Evolutionary conservation across 768 basidiomycete species (phyloP), one percentile per base, ranked within the genome.

Genomic region (Fomitopsis serialis): DNA sequence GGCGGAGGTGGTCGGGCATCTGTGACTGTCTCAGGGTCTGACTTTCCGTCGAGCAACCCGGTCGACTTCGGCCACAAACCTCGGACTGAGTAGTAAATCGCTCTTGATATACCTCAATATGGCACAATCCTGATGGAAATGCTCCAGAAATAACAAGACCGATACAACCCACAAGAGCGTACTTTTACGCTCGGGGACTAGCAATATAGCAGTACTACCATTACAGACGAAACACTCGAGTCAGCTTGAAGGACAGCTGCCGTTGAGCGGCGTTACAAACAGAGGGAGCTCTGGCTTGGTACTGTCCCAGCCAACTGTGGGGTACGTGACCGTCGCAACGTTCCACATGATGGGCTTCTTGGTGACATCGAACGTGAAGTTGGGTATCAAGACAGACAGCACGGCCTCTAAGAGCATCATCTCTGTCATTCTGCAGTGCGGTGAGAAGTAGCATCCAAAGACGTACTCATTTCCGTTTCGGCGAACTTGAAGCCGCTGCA

Each of bases 281-380:
- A 52, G 51, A 8, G 22, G 42, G 42, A 52, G 27, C 42, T 35
- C 5, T 7, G 51, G 51, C 21, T 45, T 29, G 6, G 40, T 19
- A 19, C 21, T 35, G 11, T 45, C 51, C 27, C n/a, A 29, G 2
- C 51, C 32, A 13, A 45, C 36, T 2, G 51, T 52, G 11, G 51
- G 51, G 40, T 52, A 52, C 29, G 27, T 34, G 19, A 52, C 51
- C 10, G 25, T 37, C 3, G 51, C 42, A 11, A 52, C 36, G 23
- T 52, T 52, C 51, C 60, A 61, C 10, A 53, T 27, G 19, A 61
- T 58, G 0, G 57, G 51, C 19, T 49, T 56, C 24, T 54, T 45
- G 12, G 50, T 47, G 7, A 48, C 37, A 17, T 50, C 53, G 48
- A 61, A 61, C 3, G 54, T 51, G 53, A 61, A 61, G 51, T 49